Percentiles rank a stretch among this genome's conserved stretches.
Evolutionary conservation across 345 rosid species (phyloP).

Genomic region (Ceriops zippeliana): DNA sequence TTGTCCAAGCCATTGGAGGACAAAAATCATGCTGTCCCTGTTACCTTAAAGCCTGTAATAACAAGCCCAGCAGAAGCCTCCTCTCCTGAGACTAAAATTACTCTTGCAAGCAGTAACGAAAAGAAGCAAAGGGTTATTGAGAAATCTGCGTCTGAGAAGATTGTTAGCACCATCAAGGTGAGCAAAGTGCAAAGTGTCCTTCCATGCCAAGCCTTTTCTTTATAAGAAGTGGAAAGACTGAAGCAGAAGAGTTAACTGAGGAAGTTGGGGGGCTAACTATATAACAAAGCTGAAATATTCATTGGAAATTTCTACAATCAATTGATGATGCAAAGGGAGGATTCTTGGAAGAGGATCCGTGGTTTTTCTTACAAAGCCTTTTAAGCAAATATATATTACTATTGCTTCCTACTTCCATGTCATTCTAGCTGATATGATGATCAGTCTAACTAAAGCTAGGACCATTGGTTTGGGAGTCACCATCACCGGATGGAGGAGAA

Average conservation of each 20-base stretch:
- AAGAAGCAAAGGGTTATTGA: conserved; percentile 24
- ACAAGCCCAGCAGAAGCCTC: conserved; percentile 5
- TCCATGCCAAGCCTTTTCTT: conserved; percentile 63
- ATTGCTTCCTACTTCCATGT: too few relatives aligned
- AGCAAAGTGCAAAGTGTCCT: conserved; percentile 42
- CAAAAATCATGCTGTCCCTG: too few relatives aligned
- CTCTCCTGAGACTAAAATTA: background rate
- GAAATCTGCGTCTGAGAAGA: conserved; percentile 39
- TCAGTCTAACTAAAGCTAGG: too few relatives aligned
- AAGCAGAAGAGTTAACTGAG: conserved; percentile 20
- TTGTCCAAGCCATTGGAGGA: too few relatives aligned
- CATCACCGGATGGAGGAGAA: too few relatives aligned
- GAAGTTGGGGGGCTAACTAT: conserved; percentile 38
- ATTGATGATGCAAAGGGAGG: conserved; percentile 68
- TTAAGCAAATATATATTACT: too few relatives aligned
- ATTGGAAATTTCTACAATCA: conserved; percentile 62
- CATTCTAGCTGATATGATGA: too few relatives aligned
- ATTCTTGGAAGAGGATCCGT: conserved; percentile 45
- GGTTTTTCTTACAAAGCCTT: too few relatives aligned
- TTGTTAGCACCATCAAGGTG: conserved; percentile 5
- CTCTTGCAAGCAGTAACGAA: background rate
- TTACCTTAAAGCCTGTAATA: conserved; percentile 9
- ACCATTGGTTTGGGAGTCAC: too few relatives aligned
- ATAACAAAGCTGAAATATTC: conserved; percentile 53
- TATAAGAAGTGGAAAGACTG: conserved; percentile 38